Evolutionary conservation across 352 stramenopile species (phyloP).

Genomic region (Phytophthora gonapodyides): DNA sequence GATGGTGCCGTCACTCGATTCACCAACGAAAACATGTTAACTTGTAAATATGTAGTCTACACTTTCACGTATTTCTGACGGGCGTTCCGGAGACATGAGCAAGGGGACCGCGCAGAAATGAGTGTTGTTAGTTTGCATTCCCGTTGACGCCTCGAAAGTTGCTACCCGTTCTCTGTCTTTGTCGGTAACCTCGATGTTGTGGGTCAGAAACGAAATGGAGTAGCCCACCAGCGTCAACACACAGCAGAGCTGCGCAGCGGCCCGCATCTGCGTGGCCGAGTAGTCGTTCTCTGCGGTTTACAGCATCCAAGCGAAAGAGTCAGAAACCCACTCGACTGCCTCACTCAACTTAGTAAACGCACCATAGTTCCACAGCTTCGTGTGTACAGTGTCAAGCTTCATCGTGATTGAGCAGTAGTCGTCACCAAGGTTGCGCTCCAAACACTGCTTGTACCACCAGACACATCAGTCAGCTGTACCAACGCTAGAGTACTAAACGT

Average conservation of each 20-base stretch:
- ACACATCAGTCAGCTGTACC: too few relatives aligned
- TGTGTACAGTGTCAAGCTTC: constrained; percentile 29
- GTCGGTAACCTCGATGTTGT: constrained; percentile 27
- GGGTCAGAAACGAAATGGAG: constrained; percentile 48
- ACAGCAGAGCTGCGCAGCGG: constrained; percentile 46
- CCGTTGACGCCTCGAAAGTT: constrained; percentile 26
- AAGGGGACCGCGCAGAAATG: constrained; percentile 32
- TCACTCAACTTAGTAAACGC: background rate
- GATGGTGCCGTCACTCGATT: too few relatives aligned
- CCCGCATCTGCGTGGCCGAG: constrained; percentile 44
- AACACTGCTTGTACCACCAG: constrained; percentile 13
- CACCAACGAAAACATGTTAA: background rate
- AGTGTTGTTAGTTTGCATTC: constrained; percentile 20
- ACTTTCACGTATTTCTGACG: constrained; percentile 16
- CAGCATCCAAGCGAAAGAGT: constrained; percentile 1
- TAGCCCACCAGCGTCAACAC: constrained; percentile 65
- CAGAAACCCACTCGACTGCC: background rate
- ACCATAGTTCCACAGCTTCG: constrained; percentile 60
- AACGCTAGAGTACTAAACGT: too few relatives aligned
- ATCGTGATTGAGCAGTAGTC: constrained; percentile 48
- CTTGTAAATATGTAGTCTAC: constrained; percentile 13
- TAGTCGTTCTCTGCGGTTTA: constrained; percentile 29
- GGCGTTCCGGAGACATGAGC: constrained; percentile 27
- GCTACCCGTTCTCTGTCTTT: constrained; percentile 25
- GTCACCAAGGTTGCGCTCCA: constrained; percentile 35